phyloP scores from a whole-genome alignment of 805 yeast species.

The Pichia scutulata region DNA sequence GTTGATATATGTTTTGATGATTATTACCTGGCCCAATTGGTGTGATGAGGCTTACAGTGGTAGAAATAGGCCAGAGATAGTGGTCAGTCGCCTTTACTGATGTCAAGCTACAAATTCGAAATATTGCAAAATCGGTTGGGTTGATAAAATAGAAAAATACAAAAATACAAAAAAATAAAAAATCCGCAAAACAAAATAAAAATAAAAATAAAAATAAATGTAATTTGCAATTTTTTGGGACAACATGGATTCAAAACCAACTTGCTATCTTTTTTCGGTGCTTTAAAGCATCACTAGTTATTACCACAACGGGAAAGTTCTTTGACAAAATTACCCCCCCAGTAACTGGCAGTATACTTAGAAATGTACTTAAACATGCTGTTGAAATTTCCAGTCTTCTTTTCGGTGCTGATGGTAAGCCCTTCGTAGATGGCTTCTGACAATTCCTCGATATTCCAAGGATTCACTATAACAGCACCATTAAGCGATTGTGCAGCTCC shows the following conservation, averaged over 20 bases:
- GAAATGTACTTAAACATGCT: constrained; percentile 81
- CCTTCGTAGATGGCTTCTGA: constrained; percentile 82
- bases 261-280: not conserved
- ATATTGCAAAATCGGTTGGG: not conserved
- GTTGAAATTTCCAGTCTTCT: constrained; percentile 68
- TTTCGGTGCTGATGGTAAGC: constrained; percentile 76
- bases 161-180: not conserved
- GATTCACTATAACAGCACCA: constrained; percentile 90
- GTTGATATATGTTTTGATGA: not conserved
- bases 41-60: not conserved
- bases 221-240: too few species aligned
- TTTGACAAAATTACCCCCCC: constrained; percentile 95
- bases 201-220: too few species aligned
- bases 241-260: too few species aligned
- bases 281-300: not conserved
- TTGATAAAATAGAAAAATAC: not conserved
- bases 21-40: not conserved
- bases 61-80: not conserved
- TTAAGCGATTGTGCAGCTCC: constrained; percentile 99
- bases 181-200: too few species aligned
- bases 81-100: not conserved
- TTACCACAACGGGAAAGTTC: constrained; percentile 40
- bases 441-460: constrained; percentile 97
- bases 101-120: not conserved
- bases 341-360: constrained; percentile 89